Base-by-base conservation (phyloP, 257 asterid species). In the Cynanchum wilfordii region DNA sequence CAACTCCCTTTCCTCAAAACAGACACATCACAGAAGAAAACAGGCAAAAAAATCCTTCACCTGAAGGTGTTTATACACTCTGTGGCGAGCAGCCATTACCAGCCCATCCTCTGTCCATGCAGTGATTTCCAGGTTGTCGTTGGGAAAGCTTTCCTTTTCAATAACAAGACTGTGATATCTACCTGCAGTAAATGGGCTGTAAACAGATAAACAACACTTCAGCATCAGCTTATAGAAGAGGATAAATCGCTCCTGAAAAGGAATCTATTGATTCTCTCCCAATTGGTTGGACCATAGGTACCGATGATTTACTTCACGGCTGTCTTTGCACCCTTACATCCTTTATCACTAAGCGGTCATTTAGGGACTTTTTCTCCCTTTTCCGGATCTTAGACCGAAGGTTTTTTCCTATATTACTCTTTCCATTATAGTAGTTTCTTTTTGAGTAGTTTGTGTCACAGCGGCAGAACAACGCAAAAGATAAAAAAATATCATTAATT, bases 71-170 rank as follows among this genome's bases (percentile, higher is more conserved):
- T 81, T 81, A 79, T 88, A 72, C 24, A 78, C 85, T 85, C 80
- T 94, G 88, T 94, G 99, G 79, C 97, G 96, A 79, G 90, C 97
- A 83, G 90, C 99, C 99, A 94, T 94, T 40, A 94, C 65, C 56
- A 89, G 78, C 29, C 97, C 99, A 62, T 94, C 96, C 80, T 89
- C 99, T 0, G 99, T 94, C 97, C 97, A 89, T 7, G 97, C 99
- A 27, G 97, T 94, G 62, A 91, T 80, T 85, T 94, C 99, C 13
- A 94, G 93, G 55, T 66, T 84, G 63, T 89, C 92, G 57, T 79
- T 78, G 1, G 99, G 99, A 80, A 89, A 94, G 22, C 84, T 89
- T 64, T 87, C 97, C 86, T 83, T 86, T 68, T 91, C 97, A 76
- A 91, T 94, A 66, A 94, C 99, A 67, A 94, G 99, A 79, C 99